Conservation (phyloP, 2,329 filamentous ascomycete genomes). For the Arthrobotrys entomopaga region DNA sequence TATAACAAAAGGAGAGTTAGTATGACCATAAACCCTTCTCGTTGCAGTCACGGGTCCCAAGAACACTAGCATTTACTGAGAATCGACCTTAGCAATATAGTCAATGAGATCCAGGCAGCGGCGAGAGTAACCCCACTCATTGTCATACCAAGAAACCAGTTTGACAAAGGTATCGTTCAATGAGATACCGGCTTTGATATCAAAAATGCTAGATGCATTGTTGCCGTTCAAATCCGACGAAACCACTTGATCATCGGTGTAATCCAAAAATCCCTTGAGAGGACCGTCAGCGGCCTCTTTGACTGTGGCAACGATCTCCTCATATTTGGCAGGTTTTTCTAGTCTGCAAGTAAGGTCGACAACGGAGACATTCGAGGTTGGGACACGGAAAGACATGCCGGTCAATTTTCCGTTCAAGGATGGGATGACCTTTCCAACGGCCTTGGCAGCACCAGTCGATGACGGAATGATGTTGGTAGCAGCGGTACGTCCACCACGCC, state of each 20-base stretch:
- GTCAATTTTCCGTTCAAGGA: conserved; percentile 98
- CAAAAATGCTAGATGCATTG: conserved; percentile 95
- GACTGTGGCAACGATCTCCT: conserved; percentile 90
- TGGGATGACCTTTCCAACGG: conserved; percentile 99
- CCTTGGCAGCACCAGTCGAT: conserved; percentile 99
- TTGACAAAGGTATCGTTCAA: conserved; percentile 99
- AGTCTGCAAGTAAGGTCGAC: conserved; percentile 95
- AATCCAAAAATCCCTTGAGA: conserved; percentile 90
- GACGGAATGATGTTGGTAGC: conserved; percentile 99
- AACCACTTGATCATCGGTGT: conserved; percentile 97
- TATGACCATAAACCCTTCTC: too few species aligned
- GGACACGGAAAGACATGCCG: conserved; percentile 99
- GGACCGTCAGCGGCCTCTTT: conserved; percentile 86
- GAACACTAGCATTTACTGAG: conserved; percentile 18
- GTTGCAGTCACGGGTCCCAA: not conserved
- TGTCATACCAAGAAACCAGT: conserved; percentile 98
- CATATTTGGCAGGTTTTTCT: conserved; percentile 87
- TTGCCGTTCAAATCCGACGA: conserved; percentile 94
- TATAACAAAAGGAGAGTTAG: too few species aligned
- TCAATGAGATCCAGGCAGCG: conserved; percentile 80
- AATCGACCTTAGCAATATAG: conserved; percentile 47
- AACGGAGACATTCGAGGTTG: conserved; percentile 98
- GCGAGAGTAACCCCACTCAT: conserved; percentile 99
- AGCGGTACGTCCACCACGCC: conserved; percentile 97
- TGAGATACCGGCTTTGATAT: conserved; percentile 98